Percentiles rank a stretch among this genome's conserved stretches.
phyloP scores from a whole-genome alignment of 176 grass and related monocot species.

The Oryza rufipogon region DNA sequence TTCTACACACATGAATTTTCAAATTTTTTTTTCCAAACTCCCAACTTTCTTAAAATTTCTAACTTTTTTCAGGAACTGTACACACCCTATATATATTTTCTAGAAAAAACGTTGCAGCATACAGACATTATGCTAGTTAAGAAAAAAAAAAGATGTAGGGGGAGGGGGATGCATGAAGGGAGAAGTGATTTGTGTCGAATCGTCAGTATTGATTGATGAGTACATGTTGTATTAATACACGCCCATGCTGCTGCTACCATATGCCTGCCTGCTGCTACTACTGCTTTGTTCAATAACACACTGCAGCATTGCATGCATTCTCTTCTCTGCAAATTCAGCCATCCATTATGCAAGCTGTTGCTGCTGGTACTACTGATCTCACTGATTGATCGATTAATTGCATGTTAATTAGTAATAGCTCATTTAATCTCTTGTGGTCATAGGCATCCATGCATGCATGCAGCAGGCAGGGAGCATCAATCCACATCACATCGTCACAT shows the following conservation, averaged over 20 bases:
- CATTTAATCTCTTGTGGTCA: constrained; percentile 1
- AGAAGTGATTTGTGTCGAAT: not conserved
- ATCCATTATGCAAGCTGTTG: not conserved
- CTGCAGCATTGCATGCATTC: not conserved
- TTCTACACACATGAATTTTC: no score
- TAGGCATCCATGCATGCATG: no score
- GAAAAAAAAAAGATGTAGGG: not conserved
- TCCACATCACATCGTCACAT: not conserved
- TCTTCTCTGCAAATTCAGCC: no score
- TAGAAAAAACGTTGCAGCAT: no score
- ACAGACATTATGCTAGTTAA: no score
- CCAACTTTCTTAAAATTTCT: no score
- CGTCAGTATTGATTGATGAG: not conserved
- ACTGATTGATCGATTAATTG: not conserved
- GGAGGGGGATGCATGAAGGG: not conserved
- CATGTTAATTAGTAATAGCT: not conserved
- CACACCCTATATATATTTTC: no score
- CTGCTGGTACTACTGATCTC: not conserved
- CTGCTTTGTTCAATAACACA: not conserved
- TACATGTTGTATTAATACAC: not conserved
- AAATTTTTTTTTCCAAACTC: no score
- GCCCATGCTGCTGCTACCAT: not conserved
- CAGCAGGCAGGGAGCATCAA: not conserved
- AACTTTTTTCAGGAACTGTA: no score
- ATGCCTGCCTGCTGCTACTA: not conserved